A percentile compares a stretch with the other conserved stretches of the same genome.
Evolutionary conservation across 805 yeast species (phyloP).

Genomic region (Phaffomyces antillensis): DNA sequence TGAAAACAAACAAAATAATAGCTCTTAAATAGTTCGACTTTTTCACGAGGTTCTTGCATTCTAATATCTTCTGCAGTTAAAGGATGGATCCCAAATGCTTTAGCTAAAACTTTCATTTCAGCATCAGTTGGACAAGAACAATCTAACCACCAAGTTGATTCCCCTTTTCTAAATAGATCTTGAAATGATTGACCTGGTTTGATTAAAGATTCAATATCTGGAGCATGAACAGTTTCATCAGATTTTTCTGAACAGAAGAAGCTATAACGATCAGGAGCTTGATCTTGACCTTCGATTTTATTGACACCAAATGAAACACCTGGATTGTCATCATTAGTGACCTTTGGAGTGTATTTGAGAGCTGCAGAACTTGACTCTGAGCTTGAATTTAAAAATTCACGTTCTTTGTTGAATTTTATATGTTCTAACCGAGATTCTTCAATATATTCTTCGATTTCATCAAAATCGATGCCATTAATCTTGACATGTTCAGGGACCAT

Average conservation of each 20-base stretch:
- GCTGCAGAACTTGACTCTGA: slow-evolving; percentile 44
- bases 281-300: slow-evolving; percentile 29
- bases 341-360: slow-evolving; percentile 51
- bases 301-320: slow-evolving; percentile 36
- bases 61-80: slow-evolving; percentile 96
- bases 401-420: slow-evolving; percentile 23
- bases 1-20: slow-evolving; percentile 97
- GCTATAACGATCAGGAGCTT: slow-evolving; percentile 71
- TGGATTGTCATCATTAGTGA: slow-evolving; percentile 7
- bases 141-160: slow-evolving; percentile 94
- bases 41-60: slow-evolving; percentile 95
- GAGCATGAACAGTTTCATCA: slow-evolving; percentile 85
- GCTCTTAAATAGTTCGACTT: slow-evolving; percentile 83
- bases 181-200: slow-evolving; percentile 57
- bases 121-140: slow-evolving; percentile 90
- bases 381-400: slow-evolving; percentile 6
- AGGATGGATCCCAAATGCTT: slow-evolving; percentile 96
- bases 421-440: slow-evolving; percentile 50
- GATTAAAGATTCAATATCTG: slow-evolving; percentile 74
- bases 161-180: slow-evolving; percentile 62
- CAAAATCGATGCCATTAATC: slow-evolving; percentile 80
- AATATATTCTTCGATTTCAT: slow-evolving; percentile 79
- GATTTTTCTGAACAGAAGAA: slow-evolving; percentile 75
- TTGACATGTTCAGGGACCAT: slow-evolving; percentile 62
- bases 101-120: slow-evolving; percentile 87